Evolutionary conservation across 345 rosid genomes (phyloP).

Genomic region (Hirschfeldia incana): DNA sequence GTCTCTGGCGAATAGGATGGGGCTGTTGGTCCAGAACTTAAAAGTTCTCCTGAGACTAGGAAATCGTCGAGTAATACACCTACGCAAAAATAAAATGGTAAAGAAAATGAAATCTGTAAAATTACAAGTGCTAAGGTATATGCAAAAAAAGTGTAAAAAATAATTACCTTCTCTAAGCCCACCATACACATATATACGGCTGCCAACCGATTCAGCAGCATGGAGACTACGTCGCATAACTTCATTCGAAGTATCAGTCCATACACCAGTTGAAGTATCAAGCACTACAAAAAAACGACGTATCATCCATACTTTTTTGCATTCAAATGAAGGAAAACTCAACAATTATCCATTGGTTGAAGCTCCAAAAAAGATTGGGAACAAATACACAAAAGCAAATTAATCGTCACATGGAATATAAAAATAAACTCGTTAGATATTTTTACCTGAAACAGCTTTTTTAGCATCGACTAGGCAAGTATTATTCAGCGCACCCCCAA

Average conservation of each 20-base stretch:
- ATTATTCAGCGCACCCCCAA: constrained; percentile 66
- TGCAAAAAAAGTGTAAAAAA: neutral
- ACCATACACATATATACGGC: constrained; percentile 63
- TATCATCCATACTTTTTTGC: neutral
- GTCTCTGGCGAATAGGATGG: constrained; percentile 23
- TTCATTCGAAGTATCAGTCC: constrained; percentile 64
- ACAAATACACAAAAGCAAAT: constrained; percentile 13
- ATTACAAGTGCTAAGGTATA: neutral
- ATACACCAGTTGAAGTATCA: constrained; percentile 59
- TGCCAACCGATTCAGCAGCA: constrained; percentile 79
- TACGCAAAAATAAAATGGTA: constrained; percentile 37
- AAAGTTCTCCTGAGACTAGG: constrained; percentile 59
- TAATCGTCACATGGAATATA: neutral
- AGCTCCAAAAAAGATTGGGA: too few relatives aligned
- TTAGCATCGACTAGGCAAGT: constrained; percentile 62
- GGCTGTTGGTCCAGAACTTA: constrained; percentile 42
- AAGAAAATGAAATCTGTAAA: neutral
- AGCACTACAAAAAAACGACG: constrained; percentile 41
- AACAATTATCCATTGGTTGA: too few relatives aligned
- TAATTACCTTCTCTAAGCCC: constrained; percentile 74
- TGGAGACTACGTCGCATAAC: constrained; percentile 75
- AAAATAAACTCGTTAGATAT: neutral
- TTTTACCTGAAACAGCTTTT: constrained; percentile 72
- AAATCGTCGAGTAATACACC: constrained; percentile 65
- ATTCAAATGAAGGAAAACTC: neutral